A percentile compares a stretch with the other conserved stretches of the same genome.
Conservation (phyloP, 1,284 basidiomycete species). For the Neolentinus lepideus region DNA sequence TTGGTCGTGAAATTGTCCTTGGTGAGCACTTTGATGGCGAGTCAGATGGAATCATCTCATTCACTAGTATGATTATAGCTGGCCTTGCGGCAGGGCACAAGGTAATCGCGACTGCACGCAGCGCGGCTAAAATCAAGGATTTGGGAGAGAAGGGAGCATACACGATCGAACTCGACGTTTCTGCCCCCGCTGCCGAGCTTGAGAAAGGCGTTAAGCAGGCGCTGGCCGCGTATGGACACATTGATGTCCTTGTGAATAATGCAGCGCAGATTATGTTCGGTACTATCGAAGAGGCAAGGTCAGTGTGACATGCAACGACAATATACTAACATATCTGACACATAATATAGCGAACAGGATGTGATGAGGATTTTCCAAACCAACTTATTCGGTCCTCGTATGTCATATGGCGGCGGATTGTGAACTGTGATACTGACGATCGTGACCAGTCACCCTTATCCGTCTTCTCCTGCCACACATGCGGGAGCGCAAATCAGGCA, state of each 20-base stretch:
- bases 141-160: constrained; percentile 7
- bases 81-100: not conserved
- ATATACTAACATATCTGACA: not conserved
- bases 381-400: not conserved
- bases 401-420: not conserved
- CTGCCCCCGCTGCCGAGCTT: not conserved
- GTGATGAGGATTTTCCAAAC: not conserved
- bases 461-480: constrained; percentile 25
- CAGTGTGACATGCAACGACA: not conserved
- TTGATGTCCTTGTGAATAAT: constrained; percentile 8
- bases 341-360: too few relatives aligned
- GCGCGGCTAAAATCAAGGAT: constrained; percentile 2
- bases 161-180: constrained; percentile 7
- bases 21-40: not conserved
- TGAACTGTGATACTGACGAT: not conserved
- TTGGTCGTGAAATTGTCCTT: constrained; percentile 21
- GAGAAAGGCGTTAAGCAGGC: not conserved
- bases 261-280: not conserved
- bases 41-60: not conserved
- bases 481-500: constrained; percentile 22
- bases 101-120: constrained; percentile 1
- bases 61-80: constrained; percentile 7
- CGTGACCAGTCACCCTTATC: constrained; percentile 18
- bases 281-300: constrained; percentile 1
- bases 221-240: constrained; percentile 6